Conservation (phyloP, 83 land plant species). For the Thuja plicata region DNA sequence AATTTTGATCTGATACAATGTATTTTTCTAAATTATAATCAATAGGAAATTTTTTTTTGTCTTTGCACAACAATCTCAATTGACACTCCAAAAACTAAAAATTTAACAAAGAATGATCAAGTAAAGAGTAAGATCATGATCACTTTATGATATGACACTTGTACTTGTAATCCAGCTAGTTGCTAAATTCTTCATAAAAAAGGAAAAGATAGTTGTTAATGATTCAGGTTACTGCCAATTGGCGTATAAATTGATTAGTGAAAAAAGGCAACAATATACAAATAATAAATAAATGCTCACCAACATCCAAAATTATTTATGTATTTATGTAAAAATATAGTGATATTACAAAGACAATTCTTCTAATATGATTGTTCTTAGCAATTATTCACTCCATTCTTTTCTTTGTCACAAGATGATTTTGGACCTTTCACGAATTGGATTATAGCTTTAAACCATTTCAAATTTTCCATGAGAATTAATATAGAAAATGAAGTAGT, state of each 20-base stretch:
- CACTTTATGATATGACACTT: neutral
- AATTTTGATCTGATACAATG: no score
- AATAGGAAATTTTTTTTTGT: no score
- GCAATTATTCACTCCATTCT: neutral
- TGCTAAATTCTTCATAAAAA: neutral
- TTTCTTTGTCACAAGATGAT: neutral
- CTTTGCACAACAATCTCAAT: slow-evolving; percentile 71
- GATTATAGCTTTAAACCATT: neutral
- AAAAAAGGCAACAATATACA: neutral
- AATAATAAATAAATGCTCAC: neutral
- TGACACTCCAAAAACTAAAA: slow-evolving; percentile 77
- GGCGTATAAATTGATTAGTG: neutral
- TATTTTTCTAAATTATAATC: no score
- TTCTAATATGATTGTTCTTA: neutral
- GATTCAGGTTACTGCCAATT: no score
- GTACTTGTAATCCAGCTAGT: neutral
- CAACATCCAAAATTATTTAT: neutral
- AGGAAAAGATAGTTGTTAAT: no score
- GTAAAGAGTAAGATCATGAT: neutral
- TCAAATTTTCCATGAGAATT: neutral
- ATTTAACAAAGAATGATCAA: neutral
- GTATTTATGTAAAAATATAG: neutral
- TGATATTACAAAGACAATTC: neutral
- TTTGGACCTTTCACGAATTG: neutral
- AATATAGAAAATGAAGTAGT: neutral